Evolutionary conservation across 306 rosid species (phyloP).

Genomic region (Glycine tomentella): DNA sequence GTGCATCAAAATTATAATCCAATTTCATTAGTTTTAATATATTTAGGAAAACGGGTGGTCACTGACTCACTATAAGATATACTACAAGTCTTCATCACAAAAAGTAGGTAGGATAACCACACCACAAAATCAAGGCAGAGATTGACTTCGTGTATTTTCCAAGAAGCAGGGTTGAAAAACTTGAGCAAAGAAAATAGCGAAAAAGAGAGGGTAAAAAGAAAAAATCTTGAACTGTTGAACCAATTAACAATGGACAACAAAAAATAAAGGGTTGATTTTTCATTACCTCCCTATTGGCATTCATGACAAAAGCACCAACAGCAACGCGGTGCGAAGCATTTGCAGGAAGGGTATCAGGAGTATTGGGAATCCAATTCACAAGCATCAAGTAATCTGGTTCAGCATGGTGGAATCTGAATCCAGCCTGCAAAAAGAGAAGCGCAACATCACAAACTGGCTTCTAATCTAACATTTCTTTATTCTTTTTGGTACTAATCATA

Average conservation of each 20-base stretch:
- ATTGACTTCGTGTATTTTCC: background rate
- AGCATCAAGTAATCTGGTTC: slow-evolving; percentile 88
- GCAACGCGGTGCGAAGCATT: slow-evolving; percentile 90
- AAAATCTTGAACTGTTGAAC: too few species aligned
- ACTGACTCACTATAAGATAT: background rate
- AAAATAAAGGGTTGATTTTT: background rate
- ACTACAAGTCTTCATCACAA: background rate
- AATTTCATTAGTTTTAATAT: background rate
- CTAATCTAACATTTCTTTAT: too few species aligned
- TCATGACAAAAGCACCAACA: slow-evolving; percentile 85
- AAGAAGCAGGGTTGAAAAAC: background rate
- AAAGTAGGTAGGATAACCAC: background rate
- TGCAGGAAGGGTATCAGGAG: slow-evolving; percentile 68
- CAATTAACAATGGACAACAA: background rate
- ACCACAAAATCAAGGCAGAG: background rate
- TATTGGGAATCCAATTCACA: slow-evolving; percentile 74
- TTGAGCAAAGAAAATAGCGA: background rate
- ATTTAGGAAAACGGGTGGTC: background rate
- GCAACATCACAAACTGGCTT: slow-evolving; percentile 9
- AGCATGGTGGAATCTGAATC: slow-evolving; percentile 89
- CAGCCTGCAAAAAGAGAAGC: slow-evolving; percentile 63
- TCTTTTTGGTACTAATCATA: too few species aligned
- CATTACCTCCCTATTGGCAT: slow-evolving; percentile 63
- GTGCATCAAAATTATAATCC: background rate
- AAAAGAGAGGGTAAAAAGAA: background rate